A percentile compares a stretch with the other conserved stretches of the same genome.
Conservation (phyloP, 2,329 filamentous ascomycete genomes). For the Sarocladium strictum region DNA sequence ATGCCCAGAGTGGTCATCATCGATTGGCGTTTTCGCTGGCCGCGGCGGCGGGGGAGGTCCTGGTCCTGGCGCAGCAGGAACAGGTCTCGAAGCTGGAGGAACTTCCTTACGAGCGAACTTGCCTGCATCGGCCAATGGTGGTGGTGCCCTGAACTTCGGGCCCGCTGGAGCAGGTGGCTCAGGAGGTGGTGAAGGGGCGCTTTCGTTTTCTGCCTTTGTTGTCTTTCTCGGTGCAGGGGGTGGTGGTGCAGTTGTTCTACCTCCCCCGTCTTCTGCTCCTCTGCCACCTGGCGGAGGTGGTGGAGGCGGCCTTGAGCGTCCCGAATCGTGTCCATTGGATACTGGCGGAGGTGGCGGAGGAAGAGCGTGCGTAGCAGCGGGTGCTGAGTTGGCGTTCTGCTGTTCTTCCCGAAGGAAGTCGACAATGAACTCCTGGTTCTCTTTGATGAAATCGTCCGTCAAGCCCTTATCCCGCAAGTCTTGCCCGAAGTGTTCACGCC, state of each 20-base stretch:
- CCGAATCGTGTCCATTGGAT: constrained; percentile 25
- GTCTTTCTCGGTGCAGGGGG: constrained; percentile 52
- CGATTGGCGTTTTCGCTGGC: constrained; percentile 65
- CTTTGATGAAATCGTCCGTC: constrained; percentile 60
- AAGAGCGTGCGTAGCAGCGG: constrained; percentile 11
- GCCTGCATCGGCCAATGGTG: constrained; percentile 82
- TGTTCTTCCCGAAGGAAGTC: constrained; percentile 57
- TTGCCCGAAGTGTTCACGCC: constrained; percentile 61
- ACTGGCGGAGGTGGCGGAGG: constrained; percentile 22
- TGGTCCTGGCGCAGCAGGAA: constrained; percentile 16
- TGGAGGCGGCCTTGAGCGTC: constrained; percentile 26
- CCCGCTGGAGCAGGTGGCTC: constrained; percentile 60
- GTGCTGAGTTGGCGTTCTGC: constrained; percentile 22
- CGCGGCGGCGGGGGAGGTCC: constrained; percentile 31
- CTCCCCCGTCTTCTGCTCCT: constrained; percentile 20
- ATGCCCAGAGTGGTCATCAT: constrained; percentile 47
- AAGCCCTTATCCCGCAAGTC: constrained; percentile 57
- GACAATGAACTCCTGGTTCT: constrained; percentile 64
- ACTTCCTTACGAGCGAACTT: constrained; percentile 63
- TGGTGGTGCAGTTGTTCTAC: constrained; percentile 23
- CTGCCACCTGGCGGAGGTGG: constrained; percentile 21
- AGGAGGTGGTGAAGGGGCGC: constrained; percentile 48
- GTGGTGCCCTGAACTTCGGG: constrained; percentile 75
- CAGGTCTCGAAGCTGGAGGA: constrained; percentile 19
- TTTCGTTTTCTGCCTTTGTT: constrained; percentile 40